A percentile compares a stretch with the other conserved stretches of the same genome.
Conservation (phyloP, 1,284 basidiomycete species). For the Cryptococcus maquisensis region DNA sequence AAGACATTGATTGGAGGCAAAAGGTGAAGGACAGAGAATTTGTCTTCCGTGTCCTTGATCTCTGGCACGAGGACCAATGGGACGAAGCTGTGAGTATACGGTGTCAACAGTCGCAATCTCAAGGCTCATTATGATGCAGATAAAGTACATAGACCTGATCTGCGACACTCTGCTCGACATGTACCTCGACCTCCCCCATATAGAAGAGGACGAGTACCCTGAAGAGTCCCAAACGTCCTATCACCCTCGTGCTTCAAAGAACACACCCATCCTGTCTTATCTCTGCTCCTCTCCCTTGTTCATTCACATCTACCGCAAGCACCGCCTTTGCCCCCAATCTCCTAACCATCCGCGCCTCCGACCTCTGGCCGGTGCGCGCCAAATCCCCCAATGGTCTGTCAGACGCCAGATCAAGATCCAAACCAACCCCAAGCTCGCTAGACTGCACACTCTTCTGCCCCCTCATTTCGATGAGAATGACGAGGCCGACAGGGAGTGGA, state of each 20-base stretch:
- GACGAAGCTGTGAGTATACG: constrained; percentile 22
- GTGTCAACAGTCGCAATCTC: neutral
- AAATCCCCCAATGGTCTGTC: neutral
- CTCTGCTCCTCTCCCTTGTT: constrained; percentile 18
- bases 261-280: constrained; percentile 15
- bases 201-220: neutral
- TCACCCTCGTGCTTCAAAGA: neutral
- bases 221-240: neutral
- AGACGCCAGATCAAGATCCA: constrained; percentile 5
- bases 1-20: constrained; percentile 26
- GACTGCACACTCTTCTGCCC: constrained; percentile 26
- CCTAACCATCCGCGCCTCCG: neutral
- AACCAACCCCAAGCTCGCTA: constrained; percentile 19
- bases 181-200: constrained; percentile 31
- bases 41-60: constrained; percentile 21
- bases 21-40: constrained; percentile 28
- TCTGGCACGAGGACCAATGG: constrained; percentile 17
- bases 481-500: constrained; percentile 17
- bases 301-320: constrained; percentile 18
- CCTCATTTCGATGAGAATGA: constrained; percentile 21
- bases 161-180: constrained; percentile 25
- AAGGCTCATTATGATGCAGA: neutral
- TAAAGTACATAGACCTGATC: constrained; percentile 22
- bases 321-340: constrained; percentile 3
- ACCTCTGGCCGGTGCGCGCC: neutral